Base-by-base conservation (phyloP, 108 stramenopile genomes). In the Nannochloropsis salina region DNA sequence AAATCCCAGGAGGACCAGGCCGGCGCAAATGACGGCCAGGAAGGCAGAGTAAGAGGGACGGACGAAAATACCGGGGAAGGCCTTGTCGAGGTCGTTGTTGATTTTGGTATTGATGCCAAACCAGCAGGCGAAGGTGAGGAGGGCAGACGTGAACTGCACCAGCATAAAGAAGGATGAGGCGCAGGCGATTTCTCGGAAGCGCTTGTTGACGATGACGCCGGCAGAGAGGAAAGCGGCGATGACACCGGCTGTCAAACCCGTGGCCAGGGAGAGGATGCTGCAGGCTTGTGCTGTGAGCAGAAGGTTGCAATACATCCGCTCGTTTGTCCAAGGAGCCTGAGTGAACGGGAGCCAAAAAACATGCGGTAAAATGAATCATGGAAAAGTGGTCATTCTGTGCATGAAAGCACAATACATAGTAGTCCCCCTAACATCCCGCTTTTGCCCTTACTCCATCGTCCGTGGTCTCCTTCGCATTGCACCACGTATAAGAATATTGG, bases 101-200 rank as follows among this genome's bases (percentile, higher is more conserved):
- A 74, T 74, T n/a, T 74, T 74, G 8, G 20, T 74, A 0, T 74
- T 74, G 61, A 74, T 74, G 61, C 61, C 61, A 6, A 74, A 74
- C 61, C 15, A n/a, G 61, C 61, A 74, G 4, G 61, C 61, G 61
- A 74, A 74, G 6, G 61, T 74, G n/a, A 74, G 15, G 6, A 74
- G 61, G 61, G 61, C 61, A 15, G 61, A 74, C 20, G 61, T n/a
- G n/a, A 74, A 74, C 61, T 74, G 61, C 3, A 74, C 6, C n/a
- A 74, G 61, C 61, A 74, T 74, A n/a, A 74, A 74, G 61, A 74
- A 74, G 1, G 61, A 74, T 15, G 61, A 74, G 61, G 61, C 61
- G 6, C 61, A 74, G 20, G 61, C 61, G 61, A 74, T 74, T 15
- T 74, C 61, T n/a, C 61, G 61, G 61, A 74, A 74, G 61, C 61